These are phyloP conservation scores for Lepidium didymum DNA, from an alignment of 345 rosid genomes.

Conservation along the genomic window DNA sequence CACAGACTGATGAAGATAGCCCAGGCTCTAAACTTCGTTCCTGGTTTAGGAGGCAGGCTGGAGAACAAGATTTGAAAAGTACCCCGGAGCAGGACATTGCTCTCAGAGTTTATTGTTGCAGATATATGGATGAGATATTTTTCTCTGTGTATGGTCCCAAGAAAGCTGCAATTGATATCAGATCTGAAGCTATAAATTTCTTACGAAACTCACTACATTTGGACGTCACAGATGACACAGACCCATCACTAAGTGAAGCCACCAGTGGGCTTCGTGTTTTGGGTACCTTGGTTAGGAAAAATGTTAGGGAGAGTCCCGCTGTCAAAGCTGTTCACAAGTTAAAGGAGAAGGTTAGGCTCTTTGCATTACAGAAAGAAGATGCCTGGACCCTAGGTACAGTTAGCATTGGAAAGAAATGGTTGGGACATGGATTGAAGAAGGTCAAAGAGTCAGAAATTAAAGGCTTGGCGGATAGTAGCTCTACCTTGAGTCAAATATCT, in stretches of 20 bases:
- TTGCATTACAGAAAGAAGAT: constrained; percentile 65
- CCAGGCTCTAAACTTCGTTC: constrained; percentile 55
- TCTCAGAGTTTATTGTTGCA: constrained; percentile 57
- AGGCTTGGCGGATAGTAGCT: constrained; percentile 57
- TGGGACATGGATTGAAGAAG: constrained; percentile 82
- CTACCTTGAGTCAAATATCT: constrained; percentile 64
- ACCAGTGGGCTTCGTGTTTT: constrained; percentile 53
- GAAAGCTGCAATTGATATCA: constrained; percentile 47
- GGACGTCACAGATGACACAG: constrained; percentile 42
- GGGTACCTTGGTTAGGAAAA: constrained; percentile 57
- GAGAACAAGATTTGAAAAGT: constrained; percentile 33
- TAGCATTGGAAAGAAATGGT: constrained; percentile 83
- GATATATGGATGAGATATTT: constrained; percentile 80
- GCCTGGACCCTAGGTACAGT: constrained; percentile 74
- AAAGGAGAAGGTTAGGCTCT: constrained; percentile 67
- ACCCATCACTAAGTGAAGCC: constrained; percentile 39
- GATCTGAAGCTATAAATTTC: constrained; percentile 45
- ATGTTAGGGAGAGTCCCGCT: constrained; percentile 50
- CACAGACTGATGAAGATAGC: constrained; percentile 21
- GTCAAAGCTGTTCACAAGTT: constrained; percentile 74
- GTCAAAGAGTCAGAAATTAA: constrained; percentile 92
- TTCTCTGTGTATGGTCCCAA: constrained; percentile 66
- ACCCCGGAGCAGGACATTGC: constrained; percentile 17
- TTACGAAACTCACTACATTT: constrained; percentile 43
- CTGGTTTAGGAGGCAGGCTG: constrained; percentile 81